Evolutionary conservation across 2,329 filamentous ascomycete genomes (phyloP).

Genomic region (Monilinia fructicola): DNA sequence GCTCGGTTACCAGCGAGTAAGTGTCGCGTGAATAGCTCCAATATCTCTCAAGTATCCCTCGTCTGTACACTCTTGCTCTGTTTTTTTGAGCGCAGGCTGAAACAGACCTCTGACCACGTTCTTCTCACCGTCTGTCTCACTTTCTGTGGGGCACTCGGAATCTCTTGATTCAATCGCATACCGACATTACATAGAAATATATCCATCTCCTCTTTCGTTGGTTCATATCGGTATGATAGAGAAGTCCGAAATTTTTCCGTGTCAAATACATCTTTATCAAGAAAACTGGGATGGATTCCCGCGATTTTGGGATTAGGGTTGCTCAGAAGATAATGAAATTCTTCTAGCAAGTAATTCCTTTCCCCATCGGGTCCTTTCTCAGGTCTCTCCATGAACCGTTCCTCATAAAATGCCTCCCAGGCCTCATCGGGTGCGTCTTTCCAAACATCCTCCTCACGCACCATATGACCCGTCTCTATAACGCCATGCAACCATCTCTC

Average conservation of each 20-base stretch:
- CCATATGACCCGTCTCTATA: too few species aligned
- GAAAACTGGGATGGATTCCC: too few species aligned
- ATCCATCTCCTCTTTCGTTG: neutral
- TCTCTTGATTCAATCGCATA: neutral
- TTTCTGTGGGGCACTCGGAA: neutral
- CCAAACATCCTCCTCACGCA: neutral
- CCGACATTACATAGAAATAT: neutral
- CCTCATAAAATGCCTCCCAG: too few species aligned
- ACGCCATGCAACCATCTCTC: too few species aligned
- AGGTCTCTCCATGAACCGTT: too few species aligned
- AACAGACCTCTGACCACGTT: neutral
- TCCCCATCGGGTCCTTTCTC: too few species aligned
- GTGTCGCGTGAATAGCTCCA: neutral
- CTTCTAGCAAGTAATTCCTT: too few species aligned
- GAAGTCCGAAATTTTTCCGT: neutral
- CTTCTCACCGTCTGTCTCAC: neutral
- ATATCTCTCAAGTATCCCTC: neutral
- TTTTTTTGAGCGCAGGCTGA: neutral
- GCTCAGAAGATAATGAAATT: too few species aligned
- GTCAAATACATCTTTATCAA: neutral
- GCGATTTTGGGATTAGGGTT: too few species aligned
- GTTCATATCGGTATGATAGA: neutral
- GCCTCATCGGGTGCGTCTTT: neutral
- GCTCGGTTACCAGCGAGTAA: neutral
- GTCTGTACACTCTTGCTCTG: neutral